phyloP scores from a whole-genome alignment of 768 basidiomycete species.

The Ramaria rubella region DNA sequence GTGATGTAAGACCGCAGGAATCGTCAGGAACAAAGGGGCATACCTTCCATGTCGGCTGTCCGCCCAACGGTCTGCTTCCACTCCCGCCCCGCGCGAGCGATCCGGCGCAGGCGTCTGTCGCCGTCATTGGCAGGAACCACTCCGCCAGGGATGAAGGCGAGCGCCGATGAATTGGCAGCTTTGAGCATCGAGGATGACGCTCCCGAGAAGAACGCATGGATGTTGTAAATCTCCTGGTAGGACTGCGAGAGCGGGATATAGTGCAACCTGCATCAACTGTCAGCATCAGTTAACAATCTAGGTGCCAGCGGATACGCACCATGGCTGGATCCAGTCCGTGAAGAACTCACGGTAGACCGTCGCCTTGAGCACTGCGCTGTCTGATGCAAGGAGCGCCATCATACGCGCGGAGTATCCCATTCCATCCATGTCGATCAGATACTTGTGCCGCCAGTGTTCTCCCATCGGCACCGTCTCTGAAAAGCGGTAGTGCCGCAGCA shows the following conservation, averaged over 20 bases:
- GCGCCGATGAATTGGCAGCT: conserved; percentile 43
- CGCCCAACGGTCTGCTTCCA: conserved; percentile 86
- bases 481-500: conserved; percentile 62
- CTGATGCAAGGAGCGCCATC: conserved; percentile 76
- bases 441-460: conserved; percentile 89
- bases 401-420: conserved; percentile 94
- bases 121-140: conserved; percentile 40
- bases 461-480: conserved; percentile 74
- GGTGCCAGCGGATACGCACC: conserved; percentile 37
- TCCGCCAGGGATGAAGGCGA: conserved; percentile 16
- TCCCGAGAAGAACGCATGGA: conserved; percentile 90
- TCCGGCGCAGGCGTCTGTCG: conserved; percentile 66
- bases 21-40: conserved; percentile 20
- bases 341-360: conserved; percentile 91
- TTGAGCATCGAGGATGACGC: conserved; percentile 54
- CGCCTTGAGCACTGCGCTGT: conserved; percentile 84
- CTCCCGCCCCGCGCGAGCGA: conserved; percentile 86
- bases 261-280: conserved; percentile 60
- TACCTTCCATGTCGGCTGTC: conserved; percentile 89
- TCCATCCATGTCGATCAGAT: conserved; percentile 87
- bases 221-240: conserved; percentile 90
- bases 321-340: conserved; percentile 88
- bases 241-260: conserved; percentile 85
- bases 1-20: conserved; percentile 1
- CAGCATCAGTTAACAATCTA: background rate